Evolutionary conservation across 2,329 filamentous ascomycete species (phyloP).

Genomic region (Spiromastix sp.): DNA sequence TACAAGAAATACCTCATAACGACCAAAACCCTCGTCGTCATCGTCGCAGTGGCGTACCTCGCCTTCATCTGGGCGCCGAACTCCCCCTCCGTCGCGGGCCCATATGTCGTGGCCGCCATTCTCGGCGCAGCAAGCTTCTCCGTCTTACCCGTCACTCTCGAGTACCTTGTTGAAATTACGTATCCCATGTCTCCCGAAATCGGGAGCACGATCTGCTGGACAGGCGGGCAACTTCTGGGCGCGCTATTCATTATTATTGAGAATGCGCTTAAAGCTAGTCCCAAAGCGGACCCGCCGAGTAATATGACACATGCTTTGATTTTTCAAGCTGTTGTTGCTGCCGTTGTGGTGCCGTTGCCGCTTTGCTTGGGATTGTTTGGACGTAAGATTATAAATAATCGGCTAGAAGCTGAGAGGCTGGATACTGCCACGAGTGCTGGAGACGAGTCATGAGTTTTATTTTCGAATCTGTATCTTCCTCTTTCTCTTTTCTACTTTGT

Average conservation of each 20-base stretch:
- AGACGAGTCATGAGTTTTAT: not conserved
- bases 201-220: conserved; percentile 74
- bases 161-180: conserved; percentile 78
- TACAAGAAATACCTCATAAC: conserved; percentile 68
- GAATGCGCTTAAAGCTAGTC: conserved; percentile 54
- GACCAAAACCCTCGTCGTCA: conserved; percentile 63
- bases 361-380: conserved; percentile 63
- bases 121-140: conserved; percentile 72
- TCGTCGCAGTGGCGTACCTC: conserved; percentile 65
- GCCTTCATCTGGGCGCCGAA: conserved; percentile 74
- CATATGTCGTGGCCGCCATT: conserved; percentile 64
- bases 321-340: conserved; percentile 64
- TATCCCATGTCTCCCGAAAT: conserved; percentile 82
- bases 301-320: conserved; percentile 69
- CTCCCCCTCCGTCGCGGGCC: conserved; percentile 36
- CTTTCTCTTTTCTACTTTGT: not conserved
- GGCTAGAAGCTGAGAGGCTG: conserved; percentile 30
- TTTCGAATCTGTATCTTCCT: not conserved
- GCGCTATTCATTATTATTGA: conserved; percentile 75
- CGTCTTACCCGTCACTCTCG: conserved; percentile 72
- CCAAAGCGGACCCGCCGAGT: conserved; percentile 45
- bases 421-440: too few relatives aligned
- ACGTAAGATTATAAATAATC: conserved; percentile 27
- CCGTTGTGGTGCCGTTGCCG: conserved; percentile 56
- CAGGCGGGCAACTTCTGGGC: conserved; percentile 73